Evolutionary conservation across 805 yeast genomes (phyloP), one percentile per base, ranked within the genome.

Genomic region (Pichia exigua): DNA sequence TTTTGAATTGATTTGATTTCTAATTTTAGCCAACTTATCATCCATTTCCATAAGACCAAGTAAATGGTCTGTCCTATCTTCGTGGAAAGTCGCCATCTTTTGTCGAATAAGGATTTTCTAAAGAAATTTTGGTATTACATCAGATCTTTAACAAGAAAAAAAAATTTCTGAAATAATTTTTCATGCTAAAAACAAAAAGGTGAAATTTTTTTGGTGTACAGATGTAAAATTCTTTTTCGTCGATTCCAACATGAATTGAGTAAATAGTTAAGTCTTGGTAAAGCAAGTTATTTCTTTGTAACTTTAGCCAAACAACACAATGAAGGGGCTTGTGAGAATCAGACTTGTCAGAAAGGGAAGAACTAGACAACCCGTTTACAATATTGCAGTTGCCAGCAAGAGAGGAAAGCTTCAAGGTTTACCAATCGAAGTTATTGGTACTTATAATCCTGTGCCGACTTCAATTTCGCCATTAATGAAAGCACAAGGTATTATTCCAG

Each of bases 341-440:
- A 80, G 98, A 65, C 74, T 94, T 53, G 95, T 97, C 46, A 76
- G 97, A 57, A 90, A 92, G 70, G 99, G 99, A 38, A 81, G 97
- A 67, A 83, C 77, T 60, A 84, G 85, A 66, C 83, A 81, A 55
- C 99, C 99, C 0, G 73, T 86, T 3, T 94, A 89, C 73, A 94
- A 94, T 69, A 90, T 94, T 49, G 97, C 92, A 15, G 97, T 92
- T 15, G 81, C 95, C 5, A 81, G 84, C 57, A 78, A 81, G 50
- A 72, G 75, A 53, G 75, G 82, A n/a, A 94, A 89, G n/a, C 76
- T 95, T 59, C 90, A 88, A 67, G 82, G 81, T 50, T 78, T 86
- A 59, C 99, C 99, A 13, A 83, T 94, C 45, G 99, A 94, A 69
- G 99, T 94, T 12, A 70, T 94, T 56, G 99, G 99, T 30, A 89